Base-by-base conservation (phyloP, 1,139 yeast genomes). In the Candida tetrigidarum region DNA sequence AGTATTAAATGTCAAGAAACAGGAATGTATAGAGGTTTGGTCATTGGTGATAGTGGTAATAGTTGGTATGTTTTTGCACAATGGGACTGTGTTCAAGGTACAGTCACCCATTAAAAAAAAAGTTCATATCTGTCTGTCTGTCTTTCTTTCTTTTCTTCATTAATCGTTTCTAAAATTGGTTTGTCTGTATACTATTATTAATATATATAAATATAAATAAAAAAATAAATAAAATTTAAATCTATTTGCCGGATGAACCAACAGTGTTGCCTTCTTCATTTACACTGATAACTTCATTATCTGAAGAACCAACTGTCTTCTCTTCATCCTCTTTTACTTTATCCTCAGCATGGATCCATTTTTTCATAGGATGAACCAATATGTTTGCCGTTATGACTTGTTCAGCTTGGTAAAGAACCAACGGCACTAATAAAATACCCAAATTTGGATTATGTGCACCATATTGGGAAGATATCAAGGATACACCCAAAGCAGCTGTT, bases 31-130 rank as follows among this genome's bases (percentile, higher is more conserved):
- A 76, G 92, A 43, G 95, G 93, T 1, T 75, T 92, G 43, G 90
- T 89, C 0, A 79, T 87, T 40, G 86, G 92, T 7, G 95, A 89
- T 55, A 79, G 84, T 41, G 91, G 91, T 3, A 78, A 79, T 50
- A 85, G 93, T 45, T 89, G 96, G 92, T 86, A 91, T 57, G 91
- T 88, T 5, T 90, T 89, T 66, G 92, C 96, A 9, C 96, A 90
- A 64, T 93, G 99, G 99, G 76, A 76, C 37, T 86, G 95, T 62
- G 37, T 47, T n/a, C 30, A 26, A 20, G 37, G 41, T 18, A 37
- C 37, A 3, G 32, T 36, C 4, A 37, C 40, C 11, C 14, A 19
- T 32, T 32, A 29, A 22, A 14, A 12, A 28, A 16, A 28, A 18
- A 14, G 20, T 5, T 34, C 16, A 6, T 12, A 3, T 23, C 4